Percentiles rank a stretch among this genome's conserved stretches.
phyloP scores from a whole-genome alignment of 2,329 filamentous ascomycete species.

The Amphichorda felina region DNA sequence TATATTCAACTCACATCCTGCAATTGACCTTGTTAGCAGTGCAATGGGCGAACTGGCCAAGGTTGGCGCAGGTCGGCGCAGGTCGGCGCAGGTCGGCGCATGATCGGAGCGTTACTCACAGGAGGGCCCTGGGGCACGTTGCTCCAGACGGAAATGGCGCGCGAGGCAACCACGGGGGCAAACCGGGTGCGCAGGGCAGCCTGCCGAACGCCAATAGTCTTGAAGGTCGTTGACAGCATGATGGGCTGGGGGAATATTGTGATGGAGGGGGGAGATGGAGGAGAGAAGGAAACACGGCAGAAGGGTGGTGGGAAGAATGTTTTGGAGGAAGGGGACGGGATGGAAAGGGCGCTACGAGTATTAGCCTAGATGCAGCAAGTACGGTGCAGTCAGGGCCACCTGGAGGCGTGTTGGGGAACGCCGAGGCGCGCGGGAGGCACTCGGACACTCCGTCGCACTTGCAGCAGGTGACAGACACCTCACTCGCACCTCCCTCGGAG shows the following conservation, averaged over 20 bases:
- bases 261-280: constrained; percentile 7
- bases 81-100: too few relatives aligned
- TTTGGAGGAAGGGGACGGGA: not conserved
- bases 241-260: constrained; percentile 12
- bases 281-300: constrained; percentile 1
- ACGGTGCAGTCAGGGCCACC: not conserved
- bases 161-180: constrained; percentile 26
- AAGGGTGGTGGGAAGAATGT: not conserved
- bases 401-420: too few relatives aligned
- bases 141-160: constrained; percentile 72
- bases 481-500: too few relatives aligned
- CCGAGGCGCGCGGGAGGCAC: too few relatives aligned
- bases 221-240: constrained; percentile 42
- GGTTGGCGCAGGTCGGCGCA: too few relatives aligned
- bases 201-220: constrained; percentile 36
- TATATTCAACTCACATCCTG: constrained; percentile 24
- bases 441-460: too few relatives aligned
- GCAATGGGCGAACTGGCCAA: not conserved
- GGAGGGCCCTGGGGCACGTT: constrained; percentile 89
- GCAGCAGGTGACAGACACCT: too few relatives aligned
- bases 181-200: constrained; percentile 27
- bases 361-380: not conserved
- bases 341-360: not conserved
- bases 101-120: constrained; percentile 41
- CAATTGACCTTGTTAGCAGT: constrained; percentile 4